Conservation (phyloP, 176 grass and related monocot genomes). For the Thalia dealbata region DNA sequence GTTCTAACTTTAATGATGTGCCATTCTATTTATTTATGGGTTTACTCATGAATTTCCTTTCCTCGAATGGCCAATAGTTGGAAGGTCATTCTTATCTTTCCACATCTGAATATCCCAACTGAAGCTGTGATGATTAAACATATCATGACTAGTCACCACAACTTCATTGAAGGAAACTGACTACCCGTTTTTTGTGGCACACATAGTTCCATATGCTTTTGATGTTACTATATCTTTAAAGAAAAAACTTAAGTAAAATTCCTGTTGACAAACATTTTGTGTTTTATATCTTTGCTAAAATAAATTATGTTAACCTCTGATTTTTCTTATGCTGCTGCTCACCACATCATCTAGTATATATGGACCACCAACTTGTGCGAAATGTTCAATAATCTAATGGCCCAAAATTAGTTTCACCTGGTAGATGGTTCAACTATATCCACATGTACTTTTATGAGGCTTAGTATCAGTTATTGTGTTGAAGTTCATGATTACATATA, state of each 20-base stretch:
- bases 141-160: neutral
- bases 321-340: neutral
- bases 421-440: neutral
- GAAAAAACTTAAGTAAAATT: neutral
- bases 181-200: neutral
- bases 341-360: neutral
- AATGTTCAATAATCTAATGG: neutral
- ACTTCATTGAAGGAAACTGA: neutral
- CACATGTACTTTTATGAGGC: neutral
- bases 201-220: too few relatives aligned
- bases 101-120: neutral
- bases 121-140: neutral
- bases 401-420: neutral
- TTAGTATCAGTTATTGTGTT: neutral
- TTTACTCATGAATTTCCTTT: neutral
- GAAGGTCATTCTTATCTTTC: neutral
- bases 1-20: neutral
- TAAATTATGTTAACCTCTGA: neutral
- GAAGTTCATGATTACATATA: too few relatives aligned
- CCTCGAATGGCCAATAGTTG: neutral
- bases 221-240: too few relatives aligned
- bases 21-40: neutral
- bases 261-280: neutral
- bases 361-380: neutral
- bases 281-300: neutral